Percentiles rank a stretch among this genome's conserved stretches.
Evolutionary conservation across 2,329 filamentous ascomycete species (phyloP).

Genomic region (Monilinia laxa): DNA sequence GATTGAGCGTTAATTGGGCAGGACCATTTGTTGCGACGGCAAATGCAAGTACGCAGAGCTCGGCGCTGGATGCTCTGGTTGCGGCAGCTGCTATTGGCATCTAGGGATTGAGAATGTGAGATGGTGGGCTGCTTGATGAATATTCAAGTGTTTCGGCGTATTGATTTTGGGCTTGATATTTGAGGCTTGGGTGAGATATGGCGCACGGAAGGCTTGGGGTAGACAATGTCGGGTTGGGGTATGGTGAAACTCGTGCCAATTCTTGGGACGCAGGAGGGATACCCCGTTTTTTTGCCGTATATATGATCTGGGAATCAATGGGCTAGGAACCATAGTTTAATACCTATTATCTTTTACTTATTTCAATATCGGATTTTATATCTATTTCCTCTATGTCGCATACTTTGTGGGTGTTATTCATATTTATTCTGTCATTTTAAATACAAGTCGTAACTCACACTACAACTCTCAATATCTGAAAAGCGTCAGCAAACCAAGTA

Average conservation of each 20-base stretch:
- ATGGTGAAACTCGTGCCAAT: not conserved
- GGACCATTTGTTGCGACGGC: conserved; percentile 55
- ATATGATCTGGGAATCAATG: not conserved
- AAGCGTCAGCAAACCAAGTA: too few species aligned
- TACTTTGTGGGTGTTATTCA: too few species aligned
- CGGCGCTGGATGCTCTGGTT: conserved; percentile 66
- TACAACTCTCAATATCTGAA: too few species aligned
- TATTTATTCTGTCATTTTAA: too few species aligned
- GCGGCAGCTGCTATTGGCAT: conserved; percentile 47
- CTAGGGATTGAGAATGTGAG: not conserved
- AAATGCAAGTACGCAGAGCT: conserved; percentile 61
- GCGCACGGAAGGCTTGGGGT: not conserved
- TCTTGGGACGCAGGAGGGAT: not conserved
- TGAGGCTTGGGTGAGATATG: not conserved
- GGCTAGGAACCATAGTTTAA: not conserved
- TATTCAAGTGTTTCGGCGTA: not conserved
- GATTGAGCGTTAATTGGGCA: conserved; percentile 62
- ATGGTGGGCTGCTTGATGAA: not conserved
- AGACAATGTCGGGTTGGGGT: not conserved
- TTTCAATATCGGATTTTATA: too few species aligned
- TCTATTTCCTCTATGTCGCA: too few species aligned
- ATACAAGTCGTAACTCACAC: too few species aligned
- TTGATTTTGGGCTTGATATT: not conserved
- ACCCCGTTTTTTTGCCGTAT: not conserved
- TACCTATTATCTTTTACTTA: too few species aligned